These are phyloP conservation scores for Neophaeococcomyces mojaviensis DNA, from an alignment of 2,329 filamentous ascomycete species.

Conservation along the genomic window DNA sequence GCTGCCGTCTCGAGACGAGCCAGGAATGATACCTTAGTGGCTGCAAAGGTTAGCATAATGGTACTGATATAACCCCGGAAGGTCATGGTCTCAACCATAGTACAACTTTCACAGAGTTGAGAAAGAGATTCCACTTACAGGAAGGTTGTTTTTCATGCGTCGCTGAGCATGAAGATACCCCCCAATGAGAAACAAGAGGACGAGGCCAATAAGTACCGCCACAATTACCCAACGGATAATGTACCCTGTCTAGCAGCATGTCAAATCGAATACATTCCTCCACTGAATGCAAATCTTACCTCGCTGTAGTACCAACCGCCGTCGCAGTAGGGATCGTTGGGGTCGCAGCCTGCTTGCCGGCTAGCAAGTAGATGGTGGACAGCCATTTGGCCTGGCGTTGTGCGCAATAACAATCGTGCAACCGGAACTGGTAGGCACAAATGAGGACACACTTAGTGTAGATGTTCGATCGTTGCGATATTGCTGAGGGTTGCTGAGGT, in stretches of 20 bases:
- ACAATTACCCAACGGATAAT: slow-evolving; percentile 68
- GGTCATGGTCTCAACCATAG: too few species aligned
- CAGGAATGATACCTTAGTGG: slow-evolving; percentile 62
- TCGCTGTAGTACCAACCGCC: slow-evolving; percentile 5
- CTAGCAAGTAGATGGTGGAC: background rate
- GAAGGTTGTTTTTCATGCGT: slow-evolving; percentile 57
- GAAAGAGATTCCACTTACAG: too few species aligned
- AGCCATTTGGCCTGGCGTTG: background rate
- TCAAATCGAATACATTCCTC: background rate
- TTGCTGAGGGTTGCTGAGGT: too few species aligned
- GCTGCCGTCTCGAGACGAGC: slow-evolving; percentile 34
- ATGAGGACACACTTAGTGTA: too few species aligned
- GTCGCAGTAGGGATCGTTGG: background rate
- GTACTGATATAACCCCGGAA: too few species aligned
- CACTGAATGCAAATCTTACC: background rate
- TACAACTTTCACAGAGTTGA: too few species aligned
- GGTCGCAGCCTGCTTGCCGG: background rate
- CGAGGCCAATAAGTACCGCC: slow-evolving; percentile 50
- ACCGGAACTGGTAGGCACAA: too few species aligned
- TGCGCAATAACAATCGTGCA: too few species aligned
- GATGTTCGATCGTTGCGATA: too few species aligned
- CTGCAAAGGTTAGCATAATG: too few species aligned
- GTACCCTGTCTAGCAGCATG: slow-evolving; percentile 45
- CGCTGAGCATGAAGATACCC: slow-evolving; percentile 64
- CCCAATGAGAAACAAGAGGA: slow-evolving; percentile 56